These are phyloP conservation scores for Acacia pycnantha DNA, from an alignment of 331 rosid genomes.

Conservation along the genomic window DNA sequence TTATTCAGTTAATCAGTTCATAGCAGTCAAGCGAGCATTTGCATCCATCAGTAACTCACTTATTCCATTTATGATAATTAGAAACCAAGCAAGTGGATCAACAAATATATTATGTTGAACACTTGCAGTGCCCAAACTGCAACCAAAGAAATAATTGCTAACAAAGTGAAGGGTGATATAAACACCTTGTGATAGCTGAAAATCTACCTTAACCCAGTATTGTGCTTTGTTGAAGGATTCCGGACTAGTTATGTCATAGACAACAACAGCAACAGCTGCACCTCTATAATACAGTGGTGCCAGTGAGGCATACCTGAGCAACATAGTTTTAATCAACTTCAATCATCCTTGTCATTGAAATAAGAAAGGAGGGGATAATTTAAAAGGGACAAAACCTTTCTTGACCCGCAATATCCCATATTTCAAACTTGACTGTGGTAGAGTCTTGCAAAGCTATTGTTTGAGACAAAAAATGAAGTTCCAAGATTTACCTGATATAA, in stretches of 20 bases:
- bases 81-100: slow-evolving; percentile 12
- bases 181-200: slow-evolving; percentile 19
- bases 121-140: slow-evolving; percentile 23
- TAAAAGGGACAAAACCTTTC: no score
- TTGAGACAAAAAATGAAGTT: no score
- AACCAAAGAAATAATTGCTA: neutral
- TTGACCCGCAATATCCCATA: no score
- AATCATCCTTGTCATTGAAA: no score
- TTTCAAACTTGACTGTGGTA: no score
- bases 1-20: neutral
- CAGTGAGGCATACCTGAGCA: slow-evolving; percentile 94
- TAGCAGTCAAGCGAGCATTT: neutral
- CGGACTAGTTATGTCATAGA: slow-evolving; percentile 92
- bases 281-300: slow-evolving; percentile 98
- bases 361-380: no score
- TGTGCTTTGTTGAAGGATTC: slow-evolving; percentile 95
- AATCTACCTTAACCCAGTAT: slow-evolving; percentile 96
- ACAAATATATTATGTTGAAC: neutral
- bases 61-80: neutral
- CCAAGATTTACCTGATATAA: no score
- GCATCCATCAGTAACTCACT: slow-evolving; percentile 1
- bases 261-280: slow-evolving; percentile 96
- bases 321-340: no score
- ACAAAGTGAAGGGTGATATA: slow-evolving; percentile 19
- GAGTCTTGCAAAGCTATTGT: no score